A percentile compares a stretch with the other conserved stretches of the same genome.
These are phyloP conservation scores for Candida piceae DNA, from an alignment of 805 yeast species.

Conservation along the genomic window DNA sequence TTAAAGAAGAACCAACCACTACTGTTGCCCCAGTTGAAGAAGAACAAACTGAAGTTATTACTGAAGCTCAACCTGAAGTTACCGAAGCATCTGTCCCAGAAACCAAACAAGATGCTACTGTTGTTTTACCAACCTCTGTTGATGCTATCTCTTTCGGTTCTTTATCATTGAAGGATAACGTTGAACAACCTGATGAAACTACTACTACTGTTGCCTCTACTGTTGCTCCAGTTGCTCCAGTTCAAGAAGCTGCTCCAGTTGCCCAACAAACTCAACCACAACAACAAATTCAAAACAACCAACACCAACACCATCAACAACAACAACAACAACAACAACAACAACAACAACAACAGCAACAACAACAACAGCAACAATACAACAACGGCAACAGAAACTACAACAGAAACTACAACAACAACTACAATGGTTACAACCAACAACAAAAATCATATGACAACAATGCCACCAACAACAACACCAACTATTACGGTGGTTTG, in stretches of 20 bases:
- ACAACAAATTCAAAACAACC: conserved; percentile 2
- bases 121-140: conserved; percentile 44
- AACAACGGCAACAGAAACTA: conserved; percentile 9
- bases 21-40: conserved; percentile 4
- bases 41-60: conserved; percentile 8
- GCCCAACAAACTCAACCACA: conserved; percentile 6
- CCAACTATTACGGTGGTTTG: conserved; percentile 20
- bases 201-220: conserved; percentile 12
- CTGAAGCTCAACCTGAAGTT: not conserved
- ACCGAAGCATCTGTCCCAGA: not conserved
- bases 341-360: conserved; percentile 4
- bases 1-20: conserved; percentile 5
- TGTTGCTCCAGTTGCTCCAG: too few species aligned
- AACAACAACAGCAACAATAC: conserved; percentile 3
- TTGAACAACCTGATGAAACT: conserved; percentile 24
- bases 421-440: conserved; percentile 17
- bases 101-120: conserved; percentile 20
- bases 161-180: conserved; percentile 43
- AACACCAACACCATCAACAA: conserved; percentile 4
- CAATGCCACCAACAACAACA: conserved; percentile 14
- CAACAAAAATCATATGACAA: conserved; percentile 15
- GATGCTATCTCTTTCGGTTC: conserved; percentile 55
- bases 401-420: conserved; percentile 15
- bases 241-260: conserved; percentile 4
- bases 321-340: not conserved